Evolutionary conservation across 2,329 filamentous ascomycete genomes (phyloP).

Genomic region (Penicillium palitans): DNA sequence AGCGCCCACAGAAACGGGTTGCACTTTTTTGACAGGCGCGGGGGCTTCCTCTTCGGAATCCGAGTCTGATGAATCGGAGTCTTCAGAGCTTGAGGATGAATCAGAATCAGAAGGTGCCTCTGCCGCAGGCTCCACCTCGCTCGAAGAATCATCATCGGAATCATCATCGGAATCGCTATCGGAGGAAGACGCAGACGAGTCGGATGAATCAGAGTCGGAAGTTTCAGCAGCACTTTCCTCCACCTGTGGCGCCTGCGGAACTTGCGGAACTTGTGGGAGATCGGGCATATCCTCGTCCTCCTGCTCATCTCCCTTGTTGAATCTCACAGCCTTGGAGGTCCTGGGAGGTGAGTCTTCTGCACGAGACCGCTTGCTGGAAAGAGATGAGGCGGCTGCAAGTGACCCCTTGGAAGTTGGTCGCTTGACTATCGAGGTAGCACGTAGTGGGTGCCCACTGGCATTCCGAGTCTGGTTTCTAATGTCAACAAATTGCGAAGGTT

Average conservation of each 20-base stretch:
- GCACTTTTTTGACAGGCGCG: constrained; percentile 14
- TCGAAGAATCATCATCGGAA: constrained; percentile 20
- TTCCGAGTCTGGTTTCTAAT: constrained; percentile 17
- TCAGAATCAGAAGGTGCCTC: constrained; percentile 13
- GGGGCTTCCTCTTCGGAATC: constrained; percentile 27
- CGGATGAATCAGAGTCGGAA: constrained; percentile 12
- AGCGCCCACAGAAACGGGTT: constrained; percentile 31
- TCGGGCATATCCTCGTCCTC: constrained; percentile 13
- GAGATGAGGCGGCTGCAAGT: constrained; percentile 21
- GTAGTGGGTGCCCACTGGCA: constrained; percentile 12
- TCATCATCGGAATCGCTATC: constrained; percentile 15
- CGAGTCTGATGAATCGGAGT: constrained; percentile 39
- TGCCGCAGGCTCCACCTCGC: constrained; percentile 21
- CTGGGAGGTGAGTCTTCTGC: constrained; percentile 27
- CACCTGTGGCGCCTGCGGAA: constrained; percentile 12
- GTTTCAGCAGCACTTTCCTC: constrained; percentile 13
- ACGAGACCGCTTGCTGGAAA: constrained; percentile 23
- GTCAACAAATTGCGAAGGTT: constrained; percentile 23
- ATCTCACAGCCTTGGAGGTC: constrained; percentile 37
- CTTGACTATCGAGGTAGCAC: constrained; percentile 21
- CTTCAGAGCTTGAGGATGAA: constrained; percentile 28
- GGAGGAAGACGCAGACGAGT: constrained; percentile 14
- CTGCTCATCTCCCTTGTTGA: constrained; percentile 26
- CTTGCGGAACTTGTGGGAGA: constrained; percentile 12
- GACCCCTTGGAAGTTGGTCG: constrained; percentile 24